A percentile compares a stretch with the other conserved stretches of the same genome.
These are phyloP conservation scores for Millerozyma acaciae DNA, from an alignment of 805 yeast genomes.

Conservation along the genomic window DNA sequence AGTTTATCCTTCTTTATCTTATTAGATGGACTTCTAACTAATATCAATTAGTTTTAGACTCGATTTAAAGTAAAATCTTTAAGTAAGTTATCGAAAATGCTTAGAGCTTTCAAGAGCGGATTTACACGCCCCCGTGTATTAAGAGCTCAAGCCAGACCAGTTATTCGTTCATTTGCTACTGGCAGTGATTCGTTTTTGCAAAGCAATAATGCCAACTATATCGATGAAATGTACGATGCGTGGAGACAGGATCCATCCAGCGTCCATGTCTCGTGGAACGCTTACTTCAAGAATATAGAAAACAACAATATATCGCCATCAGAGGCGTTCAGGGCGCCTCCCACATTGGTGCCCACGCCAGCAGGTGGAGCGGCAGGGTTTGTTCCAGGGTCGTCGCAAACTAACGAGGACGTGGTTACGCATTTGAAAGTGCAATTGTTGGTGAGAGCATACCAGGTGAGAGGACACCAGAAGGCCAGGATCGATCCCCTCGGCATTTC, in stretches of 20 bases:
- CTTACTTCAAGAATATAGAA: constrained; percentile 89
- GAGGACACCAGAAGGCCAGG: constrained; percentile 95
- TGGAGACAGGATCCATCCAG: constrained; percentile 88
- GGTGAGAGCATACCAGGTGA: constrained; percentile 97
- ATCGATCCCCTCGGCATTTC: constrained; percentile 94
- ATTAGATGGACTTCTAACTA: constrained; percentile 4
- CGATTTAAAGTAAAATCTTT: neutral
- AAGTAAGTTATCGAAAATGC: constrained; percentile 20
- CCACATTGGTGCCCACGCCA: constrained; percentile 79
- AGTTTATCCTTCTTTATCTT: constrained; percentile 2
- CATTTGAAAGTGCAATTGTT: constrained; percentile 94
- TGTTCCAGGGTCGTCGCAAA: constrained; percentile 50
- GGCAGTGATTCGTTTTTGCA: constrained; percentile 72
- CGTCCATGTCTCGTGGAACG: constrained; percentile 96
- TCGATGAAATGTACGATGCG: constrained; percentile 96
- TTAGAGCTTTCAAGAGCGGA: constrained; percentile 40
- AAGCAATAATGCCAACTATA: constrained; percentile 81
- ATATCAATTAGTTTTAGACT: constrained; percentile 3
- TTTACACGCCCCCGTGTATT: constrained; percentile 32
- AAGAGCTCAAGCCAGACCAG: constrained; percentile 21
- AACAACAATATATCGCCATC: constrained; percentile 65
- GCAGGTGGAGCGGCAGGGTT: constrained; percentile 70
- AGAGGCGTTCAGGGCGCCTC: constrained; percentile 85
- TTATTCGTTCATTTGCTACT: constrained; percentile 30
- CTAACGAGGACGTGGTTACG: constrained; percentile 63